Conservation (phyloP, 495 filamentous ascomycete genomes). For the Aspergillus funiculosus region DNA sequence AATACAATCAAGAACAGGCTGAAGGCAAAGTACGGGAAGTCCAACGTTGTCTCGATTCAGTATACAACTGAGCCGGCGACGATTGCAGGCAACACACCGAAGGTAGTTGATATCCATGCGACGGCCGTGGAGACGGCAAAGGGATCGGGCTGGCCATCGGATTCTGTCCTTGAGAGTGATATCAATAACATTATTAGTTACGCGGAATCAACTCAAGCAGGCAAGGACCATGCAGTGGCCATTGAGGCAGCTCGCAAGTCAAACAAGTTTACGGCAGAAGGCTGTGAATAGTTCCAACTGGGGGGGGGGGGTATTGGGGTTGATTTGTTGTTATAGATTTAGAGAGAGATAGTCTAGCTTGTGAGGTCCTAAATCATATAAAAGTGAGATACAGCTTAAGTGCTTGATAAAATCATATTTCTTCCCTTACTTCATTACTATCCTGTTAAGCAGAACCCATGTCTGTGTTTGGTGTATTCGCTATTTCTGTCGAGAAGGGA, state of each 20-base stretch:
- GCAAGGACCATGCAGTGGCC: neutral
- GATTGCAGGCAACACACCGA: neutral
- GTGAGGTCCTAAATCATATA: too few species aligned
- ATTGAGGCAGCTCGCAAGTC: neutral
- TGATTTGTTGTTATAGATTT: neutral
- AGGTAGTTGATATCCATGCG: neutral
- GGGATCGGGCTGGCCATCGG: neutral
- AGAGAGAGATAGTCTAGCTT: neutral
- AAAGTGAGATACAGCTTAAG: too few species aligned
- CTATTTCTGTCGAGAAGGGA: too few species aligned
- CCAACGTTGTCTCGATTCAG: neutral
- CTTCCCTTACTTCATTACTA: too few species aligned
- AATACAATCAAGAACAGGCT: neutral
- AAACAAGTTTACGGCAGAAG: neutral
- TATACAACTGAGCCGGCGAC: neutral
- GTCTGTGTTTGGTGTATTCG: too few species aligned
- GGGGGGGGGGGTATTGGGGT: neutral
- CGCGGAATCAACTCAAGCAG: neutral
- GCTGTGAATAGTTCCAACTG: neutral
- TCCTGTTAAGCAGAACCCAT: too few species aligned
- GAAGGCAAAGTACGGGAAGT: neutral
- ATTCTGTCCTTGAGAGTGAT: neutral
- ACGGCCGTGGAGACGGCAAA: neutral
- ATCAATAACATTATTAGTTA: neutral
- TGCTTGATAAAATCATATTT: too few species aligned